These are phyloP conservation scores for Lepraria neglecta DNA, from an alignment of 495 filamentous ascomycete species.

Conservation along the genomic window DNA sequence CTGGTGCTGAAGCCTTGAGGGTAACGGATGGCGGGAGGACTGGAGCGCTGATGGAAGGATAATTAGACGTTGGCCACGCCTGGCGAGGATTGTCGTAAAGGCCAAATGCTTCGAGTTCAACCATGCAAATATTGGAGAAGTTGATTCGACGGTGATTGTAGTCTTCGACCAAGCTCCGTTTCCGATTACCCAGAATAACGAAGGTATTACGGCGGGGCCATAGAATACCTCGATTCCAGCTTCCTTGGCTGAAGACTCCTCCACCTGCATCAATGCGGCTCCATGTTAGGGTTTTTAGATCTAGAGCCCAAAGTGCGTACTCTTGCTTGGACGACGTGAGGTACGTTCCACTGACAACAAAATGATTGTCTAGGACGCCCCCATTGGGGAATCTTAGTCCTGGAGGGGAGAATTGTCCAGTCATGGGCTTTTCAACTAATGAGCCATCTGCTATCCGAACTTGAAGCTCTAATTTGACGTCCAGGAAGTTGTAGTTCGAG, in stretches of 20 bases:
- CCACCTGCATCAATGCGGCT: conserved; percentile 93
- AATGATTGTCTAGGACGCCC: conserved; percentile 86
- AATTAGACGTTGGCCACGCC: conserved; percentile 68
- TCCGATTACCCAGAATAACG: conserved; percentile 88
- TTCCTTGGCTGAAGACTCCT: conserved; percentile 86
- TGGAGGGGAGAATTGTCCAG: conserved; percentile 76
- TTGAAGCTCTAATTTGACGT: conserved; percentile 92
- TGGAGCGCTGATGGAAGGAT: conserved; percentile 72
- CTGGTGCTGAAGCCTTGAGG: conserved; percentile 55
- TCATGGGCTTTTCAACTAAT: conserved; percentile 82
- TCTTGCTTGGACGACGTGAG: conserved; percentile 96
- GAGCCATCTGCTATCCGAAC: conserved; percentile 78
- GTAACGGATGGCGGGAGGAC: conserved; percentile 51
- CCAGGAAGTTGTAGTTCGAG: conserved; percentile 97
- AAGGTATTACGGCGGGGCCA: conserved; percentile 92
- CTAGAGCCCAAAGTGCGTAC: conserved; percentile 94
- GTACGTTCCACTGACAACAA: conserved; percentile 94
- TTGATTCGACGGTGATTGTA: conserved; percentile 98
- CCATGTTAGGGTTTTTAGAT: conserved; percentile 83
- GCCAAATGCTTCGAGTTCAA: conserved; percentile 93
- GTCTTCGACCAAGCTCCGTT: conserved; percentile 90
- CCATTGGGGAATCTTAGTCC: conserved; percentile 93
- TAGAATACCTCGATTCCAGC: conserved; percentile 90
- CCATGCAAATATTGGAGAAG: conserved; percentile 91
- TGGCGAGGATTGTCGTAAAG: conserved; percentile 89